Conservation (phyloP, 1,284 basidiomycete genomes). For the Cerrena zonata region DNA sequence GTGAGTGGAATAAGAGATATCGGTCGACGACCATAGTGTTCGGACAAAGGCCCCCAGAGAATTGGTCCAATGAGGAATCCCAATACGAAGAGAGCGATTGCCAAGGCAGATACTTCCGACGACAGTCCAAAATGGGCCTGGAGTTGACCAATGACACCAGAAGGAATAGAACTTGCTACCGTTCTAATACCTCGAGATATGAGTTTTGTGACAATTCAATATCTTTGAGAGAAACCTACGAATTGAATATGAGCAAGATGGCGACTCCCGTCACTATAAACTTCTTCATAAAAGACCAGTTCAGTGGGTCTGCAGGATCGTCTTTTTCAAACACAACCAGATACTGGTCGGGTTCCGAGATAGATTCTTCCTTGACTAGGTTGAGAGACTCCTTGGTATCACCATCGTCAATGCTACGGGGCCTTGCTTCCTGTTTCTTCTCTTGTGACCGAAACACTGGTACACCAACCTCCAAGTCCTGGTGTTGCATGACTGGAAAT, state of each 20-base stretch:
- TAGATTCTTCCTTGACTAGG: background rate
- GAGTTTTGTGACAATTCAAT: background rate
- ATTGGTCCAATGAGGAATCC: constrained; percentile 52
- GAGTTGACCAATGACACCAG: constrained; percentile 43
- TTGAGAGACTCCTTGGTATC: background rate
- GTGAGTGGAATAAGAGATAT: constrained; percentile 46
- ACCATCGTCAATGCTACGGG: no score
- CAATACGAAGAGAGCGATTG: constrained; percentile 49
- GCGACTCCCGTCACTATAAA: constrained; percentile 54
- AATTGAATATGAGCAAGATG: constrained; percentile 63
- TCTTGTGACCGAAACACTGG: no score
- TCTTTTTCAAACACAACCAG: constrained; percentile 6
- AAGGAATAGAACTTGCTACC: constrained; percentile 57
- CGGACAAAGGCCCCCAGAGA: constrained; percentile 46
- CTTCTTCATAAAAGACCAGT: constrained; percentile 32
- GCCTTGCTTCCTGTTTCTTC: no score
- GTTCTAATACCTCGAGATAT: constrained; percentile 30
- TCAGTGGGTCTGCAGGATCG: constrained; percentile 21
- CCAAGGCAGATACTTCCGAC: constrained; percentile 44
- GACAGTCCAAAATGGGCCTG: constrained; percentile 49
- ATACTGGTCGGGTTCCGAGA: constrained; percentile 19
- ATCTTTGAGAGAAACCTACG: constrained; percentile 13
- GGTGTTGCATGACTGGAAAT: no score
- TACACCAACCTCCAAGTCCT: no score
- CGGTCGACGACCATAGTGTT: constrained; percentile 36